Evolutionary conservation across 495 filamentous ascomycete species (phyloP).

Genomic region (Penicillium macrosclerotiorum): DNA sequence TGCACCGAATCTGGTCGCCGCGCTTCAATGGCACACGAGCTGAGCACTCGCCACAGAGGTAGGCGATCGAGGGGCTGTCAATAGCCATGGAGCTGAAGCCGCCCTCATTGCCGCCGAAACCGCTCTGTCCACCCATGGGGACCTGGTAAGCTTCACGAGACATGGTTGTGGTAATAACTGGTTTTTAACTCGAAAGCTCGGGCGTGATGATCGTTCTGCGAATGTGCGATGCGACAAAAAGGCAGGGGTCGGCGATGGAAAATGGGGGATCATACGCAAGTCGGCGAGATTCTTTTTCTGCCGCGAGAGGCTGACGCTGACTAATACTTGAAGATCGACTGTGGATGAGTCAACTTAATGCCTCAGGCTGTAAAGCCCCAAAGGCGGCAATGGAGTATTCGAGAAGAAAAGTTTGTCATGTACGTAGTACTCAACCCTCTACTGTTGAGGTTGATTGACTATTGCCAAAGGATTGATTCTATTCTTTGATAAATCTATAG

Average conservation of each 20-base stretch:
- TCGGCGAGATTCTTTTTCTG: constrained; percentile 21
- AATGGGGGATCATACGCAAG: neutral
- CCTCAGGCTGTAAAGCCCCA: neutral
- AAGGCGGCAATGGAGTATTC: too few relatives aligned
- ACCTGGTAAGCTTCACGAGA: constrained; percentile 53
- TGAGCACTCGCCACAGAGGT: constrained; percentile 93
- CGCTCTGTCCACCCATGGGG: constrained; percentile 38
- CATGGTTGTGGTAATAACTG: constrained; percentile 31
- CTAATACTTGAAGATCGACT: neutral
- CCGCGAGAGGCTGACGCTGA: constrained; percentile 2
- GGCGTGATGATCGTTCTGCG: neutral
- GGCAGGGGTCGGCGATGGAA: neutral
- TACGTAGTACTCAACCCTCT: too few relatives aligned
- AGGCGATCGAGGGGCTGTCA: constrained; percentile 60
- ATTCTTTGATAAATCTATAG: too few relatives aligned
- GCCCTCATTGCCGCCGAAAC: constrained; percentile 35
- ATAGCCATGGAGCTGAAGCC: constrained; percentile 26
- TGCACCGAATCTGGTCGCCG: constrained; percentile 87
- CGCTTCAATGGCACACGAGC: constrained; percentile 74
- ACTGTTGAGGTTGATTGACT: too few relatives aligned
- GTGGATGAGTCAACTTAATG: neutral
- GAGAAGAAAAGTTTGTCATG: neutral
- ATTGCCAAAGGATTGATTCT: too few relatives aligned
- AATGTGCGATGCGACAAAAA: neutral
- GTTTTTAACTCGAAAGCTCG: too few relatives aligned